phyloP scores from a whole-genome alignment of 179 eudicot species.

The Camellia oleifera region DNA sequence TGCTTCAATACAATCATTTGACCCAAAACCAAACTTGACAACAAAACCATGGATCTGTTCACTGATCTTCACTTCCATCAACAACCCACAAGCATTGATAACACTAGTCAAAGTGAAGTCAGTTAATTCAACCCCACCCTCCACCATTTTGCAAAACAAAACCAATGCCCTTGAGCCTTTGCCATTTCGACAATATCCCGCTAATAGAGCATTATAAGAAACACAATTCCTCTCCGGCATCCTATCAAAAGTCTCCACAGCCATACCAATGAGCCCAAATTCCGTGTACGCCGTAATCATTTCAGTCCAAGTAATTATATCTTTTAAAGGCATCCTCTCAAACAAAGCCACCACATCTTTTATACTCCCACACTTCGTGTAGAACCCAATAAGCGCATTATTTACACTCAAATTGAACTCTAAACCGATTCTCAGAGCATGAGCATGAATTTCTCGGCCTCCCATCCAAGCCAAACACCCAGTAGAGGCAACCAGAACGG shows the following conservation, averaged over 20 bases:
- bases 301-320: slow-evolving; percentile 74
- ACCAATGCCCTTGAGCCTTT: slow-evolving; percentile 49
- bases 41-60: slow-evolving; percentile 75
- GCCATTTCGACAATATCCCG: slow-evolving; percentile 71
- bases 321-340: slow-evolving; percentile 54
- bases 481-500: slow-evolving; percentile 61
- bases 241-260: slow-evolving; percentile 46
- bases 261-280: slow-evolving; percentile 61
- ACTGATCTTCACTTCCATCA: slow-evolving; percentile 42
- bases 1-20: slow-evolving; percentile 52
- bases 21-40: slow-evolving; percentile 54
- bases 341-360: slow-evolving; percentile 55
- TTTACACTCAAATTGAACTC: slow-evolving; percentile 54
- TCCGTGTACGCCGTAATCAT: slow-evolving; percentile 77
- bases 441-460: slow-evolving; percentile 69
- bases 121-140: slow-evolving; percentile 52
- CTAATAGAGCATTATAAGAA: slow-evolving; percentile 66
- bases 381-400: slow-evolving; percentile 76
- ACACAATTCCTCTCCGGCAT: slow-evolving; percentile 73
- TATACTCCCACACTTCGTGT: slow-evolving; percentile 54
- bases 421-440: slow-evolving; percentile 52
- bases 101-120: slow-evolving; percentile 68
- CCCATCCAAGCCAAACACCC: slow-evolving; percentile 29
- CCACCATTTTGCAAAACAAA: slow-evolving; percentile 62
- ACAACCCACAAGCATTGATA: slow-evolving; percentile 66